Evolutionary conservation across 2,329 filamentous ascomycete species (phyloP).

Genomic region (Aspergillus bombycis): DNA sequence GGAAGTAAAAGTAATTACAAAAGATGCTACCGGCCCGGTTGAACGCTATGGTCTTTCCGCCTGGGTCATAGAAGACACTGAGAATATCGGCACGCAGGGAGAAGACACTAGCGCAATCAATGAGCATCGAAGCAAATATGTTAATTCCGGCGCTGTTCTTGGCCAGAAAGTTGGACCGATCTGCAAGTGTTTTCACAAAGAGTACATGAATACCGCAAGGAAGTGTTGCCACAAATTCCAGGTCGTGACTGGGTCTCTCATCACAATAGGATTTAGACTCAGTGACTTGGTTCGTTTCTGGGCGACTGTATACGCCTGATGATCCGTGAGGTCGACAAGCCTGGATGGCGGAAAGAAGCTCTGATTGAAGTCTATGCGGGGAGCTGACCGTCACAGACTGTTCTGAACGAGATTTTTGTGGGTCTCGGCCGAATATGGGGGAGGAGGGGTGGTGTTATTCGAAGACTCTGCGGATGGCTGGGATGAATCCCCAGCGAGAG

Average conservation of each 20-base stretch:
- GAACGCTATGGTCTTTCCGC: slow-evolving; percentile 85
- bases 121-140: slow-evolving; percentile 69
- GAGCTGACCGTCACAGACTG: slow-evolving; percentile 36
- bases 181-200: slow-evolving; percentile 59
- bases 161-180: slow-evolving; percentile 62
- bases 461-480: slow-evolving; percentile 26
- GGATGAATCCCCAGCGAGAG: slow-evolving; percentile 26
- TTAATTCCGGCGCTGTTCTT: slow-evolving; percentile 66
- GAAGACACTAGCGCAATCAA: slow-evolving; percentile 73
- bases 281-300: slow-evolving; percentile 71
- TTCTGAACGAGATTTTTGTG: slow-evolving; percentile 36
- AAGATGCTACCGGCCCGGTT: slow-evolving; percentile 86
- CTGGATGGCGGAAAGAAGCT: slow-evolving; percentile 74
- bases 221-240: slow-evolving; percentile 70
- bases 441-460: slow-evolving; percentile 35
- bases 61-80: slow-evolving; percentile 85
- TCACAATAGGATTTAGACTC: slow-evolving; percentile 89
- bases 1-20: slow-evolving; percentile 88
- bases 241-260: slow-evolving; percentile 71
- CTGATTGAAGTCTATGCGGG: slow-evolving; percentile 47
- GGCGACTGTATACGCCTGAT: slow-evolving; percentile 70
- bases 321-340: slow-evolving; percentile 78
- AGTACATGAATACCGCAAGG: slow-evolving; percentile 75
- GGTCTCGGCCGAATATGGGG: slow-evolving; percentile 45
- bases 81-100: slow-evolving; percentile 68